Conservation (phyloP, 305 asterid species). For the Petunia hybrid region DNA sequence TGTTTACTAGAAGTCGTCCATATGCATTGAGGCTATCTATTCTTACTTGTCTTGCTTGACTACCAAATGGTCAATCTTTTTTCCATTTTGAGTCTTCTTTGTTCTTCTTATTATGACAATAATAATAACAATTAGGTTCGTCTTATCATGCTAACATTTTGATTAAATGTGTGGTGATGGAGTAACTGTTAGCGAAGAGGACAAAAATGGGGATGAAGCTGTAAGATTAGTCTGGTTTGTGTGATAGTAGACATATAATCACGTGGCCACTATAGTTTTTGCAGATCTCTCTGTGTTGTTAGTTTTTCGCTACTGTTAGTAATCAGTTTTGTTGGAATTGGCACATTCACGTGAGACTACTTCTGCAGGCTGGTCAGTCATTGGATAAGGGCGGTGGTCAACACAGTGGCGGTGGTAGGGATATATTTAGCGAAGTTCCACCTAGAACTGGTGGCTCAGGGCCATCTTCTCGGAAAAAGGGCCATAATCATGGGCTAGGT, state of each 20-base stretch:
- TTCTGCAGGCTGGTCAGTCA: slow-evolving; percentile 32
- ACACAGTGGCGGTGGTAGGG: slow-evolving; percentile 32
- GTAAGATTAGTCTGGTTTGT: slow-evolving; percentile 6
- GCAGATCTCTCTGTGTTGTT: slow-evolving; percentile 1
- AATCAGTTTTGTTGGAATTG: slow-evolving; percentile 24
- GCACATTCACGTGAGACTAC: slow-evolving; percentile 8
- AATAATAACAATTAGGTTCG: background rate
- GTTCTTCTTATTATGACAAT: slow-evolving; percentile 10
- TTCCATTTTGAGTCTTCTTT: slow-evolving; percentile 19
- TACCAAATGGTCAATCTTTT: background rate
- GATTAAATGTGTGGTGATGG: background rate
- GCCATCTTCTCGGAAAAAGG: slow-evolving; percentile 24
- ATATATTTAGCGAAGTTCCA: too few relatives aligned
- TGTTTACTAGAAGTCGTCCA: slow-evolving; percentile 2
- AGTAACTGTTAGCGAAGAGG: slow-evolving; percentile 2
- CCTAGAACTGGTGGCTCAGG: background rate
- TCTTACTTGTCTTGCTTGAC: background rate
- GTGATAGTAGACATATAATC: background rate
- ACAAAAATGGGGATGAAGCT: slow-evolving; percentile 15
- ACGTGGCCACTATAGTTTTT: background rate
- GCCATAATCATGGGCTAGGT: slow-evolving; percentile 26
- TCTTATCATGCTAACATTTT: background rate
- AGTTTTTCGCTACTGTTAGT: background rate
- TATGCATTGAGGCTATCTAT: background rate
- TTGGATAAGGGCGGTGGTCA: slow-evolving; percentile 31